A percentile compares a stretch with the other conserved stretches of the same genome.
Evolutionary conservation across 768 basidiomycete species (phyloP).

Genomic region (Daedaleopsis sinensis): DNA sequence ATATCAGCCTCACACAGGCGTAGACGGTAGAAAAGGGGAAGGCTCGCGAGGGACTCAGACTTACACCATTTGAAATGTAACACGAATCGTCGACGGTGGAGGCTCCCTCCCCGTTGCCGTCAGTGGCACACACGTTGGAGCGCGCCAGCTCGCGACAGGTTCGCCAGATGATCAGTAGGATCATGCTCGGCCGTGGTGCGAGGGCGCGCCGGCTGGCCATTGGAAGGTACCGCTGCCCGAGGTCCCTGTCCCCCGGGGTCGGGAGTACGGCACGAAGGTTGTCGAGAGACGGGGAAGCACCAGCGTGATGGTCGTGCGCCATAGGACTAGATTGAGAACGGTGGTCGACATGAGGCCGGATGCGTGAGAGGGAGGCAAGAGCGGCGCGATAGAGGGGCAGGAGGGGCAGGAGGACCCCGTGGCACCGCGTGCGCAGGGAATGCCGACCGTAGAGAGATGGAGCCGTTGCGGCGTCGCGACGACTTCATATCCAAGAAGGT

Average conservation of each 20-base stretch:
- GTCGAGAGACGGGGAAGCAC: neutral
- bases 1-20: neutral
- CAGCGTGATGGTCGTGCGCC: neutral
- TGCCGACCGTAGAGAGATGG: constrained; percentile 15
- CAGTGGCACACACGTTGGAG: constrained; percentile 16
- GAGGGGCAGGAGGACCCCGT: constrained; percentile 13
- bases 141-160: constrained; percentile 2
- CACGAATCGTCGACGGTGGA: neutral
- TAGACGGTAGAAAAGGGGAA: neutral
- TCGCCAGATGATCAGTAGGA: constrained; percentile 14
- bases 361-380: constrained; percentile 3
- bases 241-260: neutral
- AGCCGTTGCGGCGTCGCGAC: constrained; percentile 22
- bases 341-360: constrained; percentile 3
- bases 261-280: neutral
- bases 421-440: constrained; percentile 15
- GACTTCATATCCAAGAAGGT: constrained; percentile 20
- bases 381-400: neutral
- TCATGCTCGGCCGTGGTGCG: constrained; percentile 10
- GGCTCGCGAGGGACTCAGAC: neutral
- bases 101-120: neutral
- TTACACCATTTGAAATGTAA: neutral
- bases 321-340: neutral
- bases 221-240: neutral
- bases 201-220: neutral